A percentile compares a stretch with the other conserved stretches of the same genome.
Evolutionary conservation across 305 asterid species (phyloP).

Genomic region (Plantago coronopus): DNA sequence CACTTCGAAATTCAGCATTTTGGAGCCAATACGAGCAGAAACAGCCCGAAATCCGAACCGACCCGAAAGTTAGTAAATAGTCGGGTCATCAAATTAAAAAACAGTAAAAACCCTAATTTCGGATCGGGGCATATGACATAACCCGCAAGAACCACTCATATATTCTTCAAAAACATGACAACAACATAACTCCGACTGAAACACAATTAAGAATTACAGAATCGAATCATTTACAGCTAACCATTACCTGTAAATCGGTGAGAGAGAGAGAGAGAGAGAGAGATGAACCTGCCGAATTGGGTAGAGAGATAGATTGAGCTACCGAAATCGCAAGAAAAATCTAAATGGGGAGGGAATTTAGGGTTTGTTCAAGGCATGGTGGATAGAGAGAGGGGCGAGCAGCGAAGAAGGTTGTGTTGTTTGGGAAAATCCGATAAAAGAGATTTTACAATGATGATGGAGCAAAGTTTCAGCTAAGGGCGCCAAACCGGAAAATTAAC

Average conservation of each 20-base stretch:
- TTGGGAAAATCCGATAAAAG: conserved; percentile 15
- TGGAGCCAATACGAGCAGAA: conserved; percentile 9
- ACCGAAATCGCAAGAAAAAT: too few species aligned
- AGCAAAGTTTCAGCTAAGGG: conserved; percentile 28
- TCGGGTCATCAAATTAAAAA: conserved; percentile 34
- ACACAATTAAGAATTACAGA: too few species aligned
- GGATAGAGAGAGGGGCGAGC: conserved; percentile 14
- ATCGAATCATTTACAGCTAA: too few species aligned
- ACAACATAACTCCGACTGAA: conserved; percentile 14
- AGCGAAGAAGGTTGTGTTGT: conserved; percentile 18
- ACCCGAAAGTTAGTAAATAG: conserved; percentile 20
- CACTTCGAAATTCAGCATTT: neutral
- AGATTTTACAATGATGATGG: neutral
- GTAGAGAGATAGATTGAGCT: too few species aligned
- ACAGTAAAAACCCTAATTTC: conserved; percentile 35
- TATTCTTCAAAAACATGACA: conserved; percentile 6
- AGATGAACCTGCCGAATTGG: too few species aligned
- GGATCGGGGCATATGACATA: conserved; percentile 36
- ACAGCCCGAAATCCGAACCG: conserved; percentile 17
- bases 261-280: too few species aligned
- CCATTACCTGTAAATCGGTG: too few species aligned
- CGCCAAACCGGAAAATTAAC: conserved; percentile 29
- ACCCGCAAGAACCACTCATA: conserved; percentile 1
- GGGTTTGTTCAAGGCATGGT: too few species aligned
- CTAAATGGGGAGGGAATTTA: too few species aligned